Evolutionary conservation across 805 yeast genomes (phyloP).

Genomic region (Henningerozyma blattae): DNA sequence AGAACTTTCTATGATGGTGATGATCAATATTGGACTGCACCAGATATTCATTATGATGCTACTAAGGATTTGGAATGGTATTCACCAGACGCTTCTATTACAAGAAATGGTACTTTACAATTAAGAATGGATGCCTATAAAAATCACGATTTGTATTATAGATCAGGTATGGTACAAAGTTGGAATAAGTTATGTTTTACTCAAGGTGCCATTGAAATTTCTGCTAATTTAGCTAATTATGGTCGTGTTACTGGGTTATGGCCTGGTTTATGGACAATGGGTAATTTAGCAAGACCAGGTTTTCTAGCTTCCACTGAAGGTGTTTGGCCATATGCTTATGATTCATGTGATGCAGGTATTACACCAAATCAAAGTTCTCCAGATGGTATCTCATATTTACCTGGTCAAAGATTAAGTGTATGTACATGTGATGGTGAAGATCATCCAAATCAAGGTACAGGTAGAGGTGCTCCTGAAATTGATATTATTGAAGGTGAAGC

Average conservation of each 20-base stretch:
- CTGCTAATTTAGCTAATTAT: conserved; percentile 62
- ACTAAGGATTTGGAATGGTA: conserved; percentile 89
- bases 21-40: conserved; percentile 80
- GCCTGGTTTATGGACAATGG: conserved; percentile 94
- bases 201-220: conserved; percentile 64
- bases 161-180: conserved; percentile 80
- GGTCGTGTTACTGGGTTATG: conserved; percentile 72
- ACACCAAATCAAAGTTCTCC: conserved; percentile 82
- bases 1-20: conserved; percentile 80
- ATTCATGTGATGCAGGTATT: conserved; percentile 79
- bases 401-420: conserved; percentile 65
- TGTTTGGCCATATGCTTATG: conserved; percentile 85
- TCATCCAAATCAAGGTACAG: conserved; percentile 78
- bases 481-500: conserved; percentile 80
- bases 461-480: conserved; percentile 91
- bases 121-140: conserved; percentile 66
- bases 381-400: conserved; percentile 74
- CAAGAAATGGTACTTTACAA: conserved; percentile 54
- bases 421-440: conserved; percentile 73
- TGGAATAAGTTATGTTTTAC: conserved; percentile 87
- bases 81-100: conserved; percentile 75
- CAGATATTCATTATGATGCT: conserved; percentile 70
- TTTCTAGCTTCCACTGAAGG: conserved; percentile 77
- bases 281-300: conserved; percentile 84
- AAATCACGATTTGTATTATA: conserved; percentile 65